Evolutionary conservation across 2,329 filamentous ascomycete genomes (phyloP).

Genomic region (Onygena corvina): DNA sequence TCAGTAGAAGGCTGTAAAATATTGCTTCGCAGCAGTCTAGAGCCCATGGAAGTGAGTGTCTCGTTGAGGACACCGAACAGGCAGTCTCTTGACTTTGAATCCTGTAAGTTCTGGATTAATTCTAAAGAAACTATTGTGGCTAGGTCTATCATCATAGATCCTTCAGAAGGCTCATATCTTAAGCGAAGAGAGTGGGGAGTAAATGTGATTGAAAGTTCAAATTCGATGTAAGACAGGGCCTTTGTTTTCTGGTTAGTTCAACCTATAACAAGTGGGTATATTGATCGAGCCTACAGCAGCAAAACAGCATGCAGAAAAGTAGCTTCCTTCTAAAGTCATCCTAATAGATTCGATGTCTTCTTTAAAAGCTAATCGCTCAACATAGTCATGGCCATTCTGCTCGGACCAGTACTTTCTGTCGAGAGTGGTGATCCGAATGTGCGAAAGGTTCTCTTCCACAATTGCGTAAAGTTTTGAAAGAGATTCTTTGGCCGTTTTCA

Average conservation of each 20-base stretch:
- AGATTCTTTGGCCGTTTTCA: conserved; percentile 56
- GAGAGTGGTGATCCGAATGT: conserved; percentile 50
- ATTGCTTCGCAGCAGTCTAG: conserved; percentile 68
- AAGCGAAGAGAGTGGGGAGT: conserved; percentile 70
- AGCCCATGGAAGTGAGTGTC: conserved; percentile 79
- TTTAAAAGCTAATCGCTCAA: conserved; percentile 64
- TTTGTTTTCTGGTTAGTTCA: conserved; percentile 30
- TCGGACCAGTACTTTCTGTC: conserved; percentile 81
- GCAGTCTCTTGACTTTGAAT: conserved; percentile 65
- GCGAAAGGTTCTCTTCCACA: conserved; percentile 57
- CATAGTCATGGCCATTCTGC: conserved; percentile 59
- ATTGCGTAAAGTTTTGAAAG: conserved; percentile 64
- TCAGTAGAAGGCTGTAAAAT: conserved; percentile 80
- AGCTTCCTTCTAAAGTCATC: conserved; percentile 67
- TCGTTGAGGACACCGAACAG: conserved; percentile 77
- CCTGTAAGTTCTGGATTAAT: conserved; percentile 74
- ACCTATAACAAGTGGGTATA: not conserved
- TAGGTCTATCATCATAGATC: conserved; percentile 91
- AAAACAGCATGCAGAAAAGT: conserved; percentile 73
- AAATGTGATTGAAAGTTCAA: conserved; percentile 56
- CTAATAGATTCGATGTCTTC: conserved; percentile 73
- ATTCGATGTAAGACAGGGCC: conserved; percentile 70
- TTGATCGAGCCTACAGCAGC: conserved; percentile 54
- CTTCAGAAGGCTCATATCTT: conserved; percentile 74
- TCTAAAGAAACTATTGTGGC: conserved; percentile 79